Percentiles rank a stretch among this genome's conserved stretches.
Conservation (phyloP, 225 moss, liverwort and hornwort species). For the Antitrichia curtipendula region DNA sequence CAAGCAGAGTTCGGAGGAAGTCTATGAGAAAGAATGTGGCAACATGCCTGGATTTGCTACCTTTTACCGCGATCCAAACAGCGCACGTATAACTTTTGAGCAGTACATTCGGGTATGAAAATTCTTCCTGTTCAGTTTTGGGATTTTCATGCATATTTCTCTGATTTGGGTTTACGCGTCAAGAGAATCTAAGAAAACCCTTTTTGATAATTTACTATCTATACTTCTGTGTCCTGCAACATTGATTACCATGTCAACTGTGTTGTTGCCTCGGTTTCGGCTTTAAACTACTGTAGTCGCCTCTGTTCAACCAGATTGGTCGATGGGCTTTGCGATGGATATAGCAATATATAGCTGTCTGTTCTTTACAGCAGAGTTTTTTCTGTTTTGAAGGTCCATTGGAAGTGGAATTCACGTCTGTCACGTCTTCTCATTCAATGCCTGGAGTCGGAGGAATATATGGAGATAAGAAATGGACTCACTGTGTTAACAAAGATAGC, state of each 20-base stretch:
- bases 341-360: not conserved
- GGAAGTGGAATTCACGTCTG: slow-evolving; percentile 99
- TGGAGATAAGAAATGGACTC: slow-evolving; percentile 98
- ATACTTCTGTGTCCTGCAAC: not conserved
- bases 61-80: slow-evolving; percentile 91
- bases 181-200: not conserved
- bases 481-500: slow-evolving; percentile 94
- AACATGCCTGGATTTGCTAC: slow-evolving; percentile 99
- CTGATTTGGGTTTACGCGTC: not conserved
- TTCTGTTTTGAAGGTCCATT: slow-evolving; percentile 58
- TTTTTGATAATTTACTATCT: not conserved
- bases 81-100: slow-evolving; percentile 81
- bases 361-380: not conserved
- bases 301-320: not conserved
- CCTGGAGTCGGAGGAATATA: slow-evolving; percentile 90
- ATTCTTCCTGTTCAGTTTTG: not conserved
- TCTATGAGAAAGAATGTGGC: slow-evolving; percentile 97
- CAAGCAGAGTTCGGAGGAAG: slow-evolving; percentile 73
- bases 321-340: not conserved
- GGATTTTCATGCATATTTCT: not conserved
- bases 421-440: slow-evolving; percentile 91
- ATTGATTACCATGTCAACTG: not conserved
- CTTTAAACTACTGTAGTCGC: not conserved
- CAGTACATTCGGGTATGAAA: slow-evolving; percentile 67
- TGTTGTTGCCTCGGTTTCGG: not conserved